These are phyloP conservation scores for Isoetes taiwanensis DNA, from an alignment of 75 land plant species.

Conservation along the genomic window DNA sequence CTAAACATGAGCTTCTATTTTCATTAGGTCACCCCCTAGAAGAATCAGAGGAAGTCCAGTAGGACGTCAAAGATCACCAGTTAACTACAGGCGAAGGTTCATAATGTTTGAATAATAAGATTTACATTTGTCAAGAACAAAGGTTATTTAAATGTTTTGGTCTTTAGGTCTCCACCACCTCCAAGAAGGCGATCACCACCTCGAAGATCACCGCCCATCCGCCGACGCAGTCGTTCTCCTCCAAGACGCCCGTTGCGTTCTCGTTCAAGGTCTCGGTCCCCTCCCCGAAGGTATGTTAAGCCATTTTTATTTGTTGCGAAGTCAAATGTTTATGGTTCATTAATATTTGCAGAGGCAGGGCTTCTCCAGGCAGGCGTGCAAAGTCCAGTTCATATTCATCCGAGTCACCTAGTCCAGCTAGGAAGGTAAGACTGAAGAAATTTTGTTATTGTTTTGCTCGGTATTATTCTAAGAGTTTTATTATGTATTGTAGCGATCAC, in stretches of 20 bases:
- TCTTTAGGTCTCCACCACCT: conserved; percentile 33
- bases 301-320: too few species aligned
- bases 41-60: conserved; percentile 60
- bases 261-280: conserved; percentile 60
- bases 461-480: background rate
- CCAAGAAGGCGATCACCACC: conserved; percentile 71
- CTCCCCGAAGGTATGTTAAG: conserved; percentile 63
- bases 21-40: conserved; percentile 44
- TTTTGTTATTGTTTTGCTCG: conserved; percentile 7
- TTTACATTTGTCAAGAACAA: background rate
- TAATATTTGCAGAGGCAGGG: conserved; percentile 66
- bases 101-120: background rate
- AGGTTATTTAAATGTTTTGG: background rate
- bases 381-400: conserved; percentile 81
- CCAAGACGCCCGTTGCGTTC: conserved; percentile 64
- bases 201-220: conserved; percentile 51
- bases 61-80: conserved; percentile 64
- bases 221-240: conserved; percentile 69
- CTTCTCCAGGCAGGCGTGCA: conserved; percentile 53
- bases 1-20: background rate
- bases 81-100: conserved; percentile 45
- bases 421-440: conserved; percentile 25
- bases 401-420: conserved; percentile 47
- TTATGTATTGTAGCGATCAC: background rate
- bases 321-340: too few species aligned